Evolutionary conservation across 805 yeast genomes (phyloP).

Genomic region (Vanderwaltozyma tropicalis): DNA sequence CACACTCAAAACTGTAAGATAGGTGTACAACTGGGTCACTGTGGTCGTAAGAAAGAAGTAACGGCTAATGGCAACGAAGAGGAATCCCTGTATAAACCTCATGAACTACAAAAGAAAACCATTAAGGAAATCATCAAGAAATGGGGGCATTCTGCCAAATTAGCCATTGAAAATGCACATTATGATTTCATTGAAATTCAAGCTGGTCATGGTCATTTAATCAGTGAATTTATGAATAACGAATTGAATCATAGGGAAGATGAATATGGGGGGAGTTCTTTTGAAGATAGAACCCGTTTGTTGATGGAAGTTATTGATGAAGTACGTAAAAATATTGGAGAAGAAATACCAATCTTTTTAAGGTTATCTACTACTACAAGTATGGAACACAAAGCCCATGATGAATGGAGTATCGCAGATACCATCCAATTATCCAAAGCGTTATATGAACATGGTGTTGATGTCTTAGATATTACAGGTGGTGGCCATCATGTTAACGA

Average conservation of each 20-base stretch:
- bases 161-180: conserved; percentile 40
- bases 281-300: conserved; percentile 47
- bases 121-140: conserved; percentile 32
- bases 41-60: conserved; percentile 37
- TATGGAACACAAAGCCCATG: conserved; percentile 18
- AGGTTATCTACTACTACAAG: conserved; percentile 31
- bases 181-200: conserved; percentile 56
- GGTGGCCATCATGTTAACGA: conserved; percentile 36
- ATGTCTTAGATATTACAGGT: conserved; percentile 43
- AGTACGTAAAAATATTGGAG: conserved; percentile 32
- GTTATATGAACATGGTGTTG: conserved; percentile 36
- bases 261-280: conserved; percentile 46
- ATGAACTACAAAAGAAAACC: conserved; percentile 35
- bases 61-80: conserved; percentile 1
- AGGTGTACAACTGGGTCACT: conserved; percentile 48
- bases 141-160: conserved; percentile 38
- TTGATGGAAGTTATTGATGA: conserved; percentile 39
- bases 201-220: conserved; percentile 51
- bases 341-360: conserved; percentile 37
- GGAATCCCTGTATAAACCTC: conserved; percentile 31
- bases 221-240: conserved; percentile 38
- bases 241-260: conserved; percentile 46
- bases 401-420: conserved; percentile 38
- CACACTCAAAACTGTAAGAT: conserved; percentile 37
- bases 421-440: conserved; percentile 32